Evolutionary conservation across 805 yeast genomes (phyloP).

Genomic region (Wickerhamiella sorbophila): DNA sequence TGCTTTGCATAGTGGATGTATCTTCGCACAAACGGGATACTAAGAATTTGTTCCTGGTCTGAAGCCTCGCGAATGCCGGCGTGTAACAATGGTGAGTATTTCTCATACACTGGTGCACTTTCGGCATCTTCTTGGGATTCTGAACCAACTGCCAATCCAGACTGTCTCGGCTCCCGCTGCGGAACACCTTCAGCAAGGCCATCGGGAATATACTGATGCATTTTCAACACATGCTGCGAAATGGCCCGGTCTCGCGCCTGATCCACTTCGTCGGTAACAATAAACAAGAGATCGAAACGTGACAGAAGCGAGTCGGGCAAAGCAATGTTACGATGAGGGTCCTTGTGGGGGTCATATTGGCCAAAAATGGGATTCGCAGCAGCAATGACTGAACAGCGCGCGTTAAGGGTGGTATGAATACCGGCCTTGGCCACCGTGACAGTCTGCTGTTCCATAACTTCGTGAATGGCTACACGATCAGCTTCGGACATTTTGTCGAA

Average conservation of each 20-base stretch:
- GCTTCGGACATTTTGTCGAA: constrained; percentile 95
- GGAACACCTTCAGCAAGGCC: constrained; percentile 92
- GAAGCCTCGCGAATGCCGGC: constrained; percentile 46
- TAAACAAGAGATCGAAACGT: constrained; percentile 89
- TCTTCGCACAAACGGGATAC: constrained; percentile 78
- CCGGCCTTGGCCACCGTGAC: constrained; percentile 98
- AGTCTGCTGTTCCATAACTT: constrained; percentile 99
- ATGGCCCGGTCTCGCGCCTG: constrained; percentile 72
- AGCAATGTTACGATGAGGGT: constrained; percentile 93
- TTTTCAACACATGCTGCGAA: constrained; percentile 86
- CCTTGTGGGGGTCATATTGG: constrained; percentile 88
- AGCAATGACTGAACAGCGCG: constrained; percentile 91
- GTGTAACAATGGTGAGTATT: constrained; percentile 67
- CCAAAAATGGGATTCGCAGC: constrained; percentile 98
- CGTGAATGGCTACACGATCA: constrained; percentile 96
- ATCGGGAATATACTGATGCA: constrained; percentile 79
- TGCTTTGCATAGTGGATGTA: constrained; percentile 89
- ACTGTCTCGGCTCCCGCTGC: constrained; percentile 56
- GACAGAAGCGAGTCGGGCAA: constrained; percentile 91
- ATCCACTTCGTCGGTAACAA: constrained; percentile 89
- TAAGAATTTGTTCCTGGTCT: constrained; percentile 36
- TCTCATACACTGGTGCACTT: constrained; percentile 50
- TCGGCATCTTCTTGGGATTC: constrained; percentile 34
- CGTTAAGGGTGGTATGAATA: constrained; percentile 88
- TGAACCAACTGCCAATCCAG: constrained; percentile 68